Evolutionary conservation across 1,284 basidiomycete species (phyloP).

Genomic region (Ustilago tritici): DNA sequence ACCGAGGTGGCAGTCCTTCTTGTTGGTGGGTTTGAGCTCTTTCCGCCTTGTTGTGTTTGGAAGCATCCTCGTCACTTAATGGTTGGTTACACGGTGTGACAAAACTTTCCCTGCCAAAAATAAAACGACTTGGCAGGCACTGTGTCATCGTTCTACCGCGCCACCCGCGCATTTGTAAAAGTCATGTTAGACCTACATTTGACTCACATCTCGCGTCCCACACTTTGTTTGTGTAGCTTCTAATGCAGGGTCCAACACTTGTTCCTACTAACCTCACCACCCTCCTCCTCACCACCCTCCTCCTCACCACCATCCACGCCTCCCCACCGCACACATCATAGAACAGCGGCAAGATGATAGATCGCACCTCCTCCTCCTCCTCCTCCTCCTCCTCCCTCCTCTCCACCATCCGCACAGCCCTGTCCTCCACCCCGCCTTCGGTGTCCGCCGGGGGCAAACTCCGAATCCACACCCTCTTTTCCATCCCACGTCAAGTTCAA

Average conservation of each 20-base stretch:
- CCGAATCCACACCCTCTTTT: constrained; percentile 58
- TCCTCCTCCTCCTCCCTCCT: constrained; percentile 33
- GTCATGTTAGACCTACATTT: no score
- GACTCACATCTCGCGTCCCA: no score
- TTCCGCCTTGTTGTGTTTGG: no score
- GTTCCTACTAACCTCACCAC: neutral
- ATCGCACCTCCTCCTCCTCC: constrained; percentile 13
- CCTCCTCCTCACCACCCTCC: neutral
- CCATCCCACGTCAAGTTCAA: constrained; percentile 56
- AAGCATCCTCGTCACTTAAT: no score
- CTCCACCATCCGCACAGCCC: constrained; percentile 25
- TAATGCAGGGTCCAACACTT: constrained; percentile 5
- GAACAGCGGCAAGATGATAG: constrained; percentile 3
- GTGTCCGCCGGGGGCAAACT: constrained; percentile 37
- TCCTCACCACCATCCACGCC: neutral
- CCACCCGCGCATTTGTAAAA: neutral
- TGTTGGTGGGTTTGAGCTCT: no score
- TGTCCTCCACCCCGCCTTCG: constrained; percentile 31
- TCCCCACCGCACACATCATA: neutral
- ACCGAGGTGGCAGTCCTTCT: no score
- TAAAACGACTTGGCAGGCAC: neutral
- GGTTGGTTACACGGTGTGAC: no score
- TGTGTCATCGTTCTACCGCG: neutral
- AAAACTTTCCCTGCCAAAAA: neutral
- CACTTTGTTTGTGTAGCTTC: neutral